A percentile compares a stretch with the other conserved stretches of the same genome.
These are phyloP conservation scores for Cairneyella variabilis DNA, from an alignment of 495 filamentous ascomycete species.

Conservation along the genomic window DNA sequence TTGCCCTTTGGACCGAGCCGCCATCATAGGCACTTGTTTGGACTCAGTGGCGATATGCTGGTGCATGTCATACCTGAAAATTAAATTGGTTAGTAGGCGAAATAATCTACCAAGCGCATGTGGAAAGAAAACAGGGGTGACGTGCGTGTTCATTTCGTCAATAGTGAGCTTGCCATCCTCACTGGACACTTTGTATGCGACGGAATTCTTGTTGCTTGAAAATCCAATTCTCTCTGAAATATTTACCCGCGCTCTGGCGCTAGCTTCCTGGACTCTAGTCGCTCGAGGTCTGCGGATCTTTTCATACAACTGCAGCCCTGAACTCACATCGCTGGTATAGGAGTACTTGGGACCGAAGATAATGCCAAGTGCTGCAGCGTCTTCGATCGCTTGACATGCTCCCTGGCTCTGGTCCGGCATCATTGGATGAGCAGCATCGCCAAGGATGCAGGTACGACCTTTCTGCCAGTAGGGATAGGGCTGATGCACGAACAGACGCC, in stretches of 20 bases:
- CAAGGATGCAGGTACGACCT: slow-evolving; percentile 54
- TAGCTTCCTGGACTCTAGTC: slow-evolving; percentile 37
- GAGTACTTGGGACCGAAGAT: slow-evolving; percentile 37
- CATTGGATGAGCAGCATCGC: slow-evolving; percentile 68
- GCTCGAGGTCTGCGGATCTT: slow-evolving; percentile 37
- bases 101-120: no score
- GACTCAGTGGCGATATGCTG: no score
- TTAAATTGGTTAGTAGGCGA: no score
- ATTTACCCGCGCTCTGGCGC: slow-evolving; percentile 18
- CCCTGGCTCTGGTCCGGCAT: slow-evolving; percentile 50
- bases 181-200: slow-evolving; percentile 42
- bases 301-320: slow-evolving; percentile 40
- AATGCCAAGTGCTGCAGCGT: slow-evolving; percentile 42
- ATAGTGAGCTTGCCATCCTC: slow-evolving; percentile 44
- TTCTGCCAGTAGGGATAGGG: slow-evolving; percentile 37
- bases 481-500: slow-evolving; percentile 37
- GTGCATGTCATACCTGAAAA: no score
- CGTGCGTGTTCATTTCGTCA: slow-evolving; percentile 50
- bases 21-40: no score
- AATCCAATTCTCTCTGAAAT: slow-evolving; percentile 34
- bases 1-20: no score
- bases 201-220: slow-evolving; percentile 38
- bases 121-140: slow-evolving; percentile 45
- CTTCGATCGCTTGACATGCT: slow-evolving; percentile 36
- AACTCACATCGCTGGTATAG: slow-evolving; percentile 37